A percentile compares a stretch with the other conserved stretches of the same genome.
Evolutionary conservation across 495 filamentous ascomycete genomes (phyloP).

Genomic region (Aspergillus indologenus): DNA sequence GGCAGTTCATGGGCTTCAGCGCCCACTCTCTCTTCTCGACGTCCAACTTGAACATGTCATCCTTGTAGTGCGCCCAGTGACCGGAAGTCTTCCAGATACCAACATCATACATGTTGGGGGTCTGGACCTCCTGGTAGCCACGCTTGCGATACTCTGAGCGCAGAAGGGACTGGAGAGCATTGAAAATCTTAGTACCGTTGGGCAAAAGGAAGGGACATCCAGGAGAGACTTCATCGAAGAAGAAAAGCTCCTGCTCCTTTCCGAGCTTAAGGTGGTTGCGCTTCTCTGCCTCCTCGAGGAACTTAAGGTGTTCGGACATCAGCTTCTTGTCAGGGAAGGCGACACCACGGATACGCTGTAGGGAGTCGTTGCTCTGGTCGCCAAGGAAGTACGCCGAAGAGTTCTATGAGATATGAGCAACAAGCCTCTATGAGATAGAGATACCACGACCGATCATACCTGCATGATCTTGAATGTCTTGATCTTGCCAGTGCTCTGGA

Average conservation of each 20-base stretch:
- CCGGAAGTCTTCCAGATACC: constrained; percentile 90
- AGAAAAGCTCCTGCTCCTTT: constrained; percentile 92
- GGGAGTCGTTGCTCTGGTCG: constrained; percentile 84
- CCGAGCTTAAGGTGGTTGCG: constrained; percentile 89
- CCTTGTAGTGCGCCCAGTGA: constrained; percentile 92
- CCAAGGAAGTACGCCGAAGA: constrained; percentile 96
- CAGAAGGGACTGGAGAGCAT: constrained; percentile 75
- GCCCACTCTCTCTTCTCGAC: constrained; percentile 78
- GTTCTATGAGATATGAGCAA: constrained; percentile 56
- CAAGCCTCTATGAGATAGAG: not conserved
- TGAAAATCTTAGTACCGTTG: constrained; percentile 88
- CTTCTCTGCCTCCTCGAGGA: constrained; percentile 93
- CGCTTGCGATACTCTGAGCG: constrained; percentile 88
- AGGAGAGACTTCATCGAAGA: constrained; percentile 89
- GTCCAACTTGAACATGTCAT: constrained; percentile 94
- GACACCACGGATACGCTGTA: constrained; percentile 94
- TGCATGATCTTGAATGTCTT: constrained; percentile 92
- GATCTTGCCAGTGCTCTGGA: constrained; percentile 87
- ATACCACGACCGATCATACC: constrained; percentile 31
- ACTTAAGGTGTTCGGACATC: constrained; percentile 85
- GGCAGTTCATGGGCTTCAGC: constrained; percentile 99
- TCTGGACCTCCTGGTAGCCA: constrained; percentile 90
- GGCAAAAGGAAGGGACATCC: constrained; percentile 94
- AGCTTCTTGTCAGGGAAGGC: constrained; percentile 96
- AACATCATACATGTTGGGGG: constrained; percentile 93